Conservation (phyloP, 2,329 filamentous ascomycete species). For the Alternaria conjuncta region DNA sequence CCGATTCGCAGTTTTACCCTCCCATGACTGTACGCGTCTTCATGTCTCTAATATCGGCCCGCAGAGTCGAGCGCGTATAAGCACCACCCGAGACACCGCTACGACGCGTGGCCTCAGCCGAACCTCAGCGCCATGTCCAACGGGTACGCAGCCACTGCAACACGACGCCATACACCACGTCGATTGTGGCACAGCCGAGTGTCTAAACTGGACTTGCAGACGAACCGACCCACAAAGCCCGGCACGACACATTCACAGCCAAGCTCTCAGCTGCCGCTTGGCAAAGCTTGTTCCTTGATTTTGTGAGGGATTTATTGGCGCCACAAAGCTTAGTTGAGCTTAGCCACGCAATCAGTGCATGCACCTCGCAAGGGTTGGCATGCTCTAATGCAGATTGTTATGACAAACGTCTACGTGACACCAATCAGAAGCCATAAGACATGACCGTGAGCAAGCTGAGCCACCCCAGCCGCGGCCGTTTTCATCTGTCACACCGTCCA, state of each 20-base stretch:
- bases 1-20: not conserved
- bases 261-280: slow-evolving; percentile 33
- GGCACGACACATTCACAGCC: slow-evolving; percentile 25
- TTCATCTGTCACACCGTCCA: slow-evolving; percentile 6
- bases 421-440: slow-evolving; percentile 8
- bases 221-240: not conserved
- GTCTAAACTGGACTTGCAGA: not conserved
- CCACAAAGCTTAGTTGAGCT: slow-evolving; percentile 37
- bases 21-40: not conserved
- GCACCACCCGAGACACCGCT: not conserved
- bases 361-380: slow-evolving; percentile 12
- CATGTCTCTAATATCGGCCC: not conserved
- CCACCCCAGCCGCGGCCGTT: slow-evolving; percentile 9
- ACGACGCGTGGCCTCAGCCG: not conserved
- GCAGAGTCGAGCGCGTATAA: not conserved
- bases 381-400: slow-evolving; percentile 13
- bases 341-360: slow-evolving; percentile 19
- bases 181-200: slow-evolving; percentile 18
- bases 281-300: slow-evolving; percentile 32
- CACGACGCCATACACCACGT: slow-evolving; percentile 13
- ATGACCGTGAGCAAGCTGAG: slow-evolving; percentile 13
- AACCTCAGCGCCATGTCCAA: not conserved
- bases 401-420: not conserved
- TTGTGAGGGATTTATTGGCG: slow-evolving; percentile 32
- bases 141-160: slow-evolving; percentile 23